Evolutionary conservation across 2,329 filamentous ascomycete genomes (phyloP).

Genomic region (Colletotrichum viniferum): DNA sequence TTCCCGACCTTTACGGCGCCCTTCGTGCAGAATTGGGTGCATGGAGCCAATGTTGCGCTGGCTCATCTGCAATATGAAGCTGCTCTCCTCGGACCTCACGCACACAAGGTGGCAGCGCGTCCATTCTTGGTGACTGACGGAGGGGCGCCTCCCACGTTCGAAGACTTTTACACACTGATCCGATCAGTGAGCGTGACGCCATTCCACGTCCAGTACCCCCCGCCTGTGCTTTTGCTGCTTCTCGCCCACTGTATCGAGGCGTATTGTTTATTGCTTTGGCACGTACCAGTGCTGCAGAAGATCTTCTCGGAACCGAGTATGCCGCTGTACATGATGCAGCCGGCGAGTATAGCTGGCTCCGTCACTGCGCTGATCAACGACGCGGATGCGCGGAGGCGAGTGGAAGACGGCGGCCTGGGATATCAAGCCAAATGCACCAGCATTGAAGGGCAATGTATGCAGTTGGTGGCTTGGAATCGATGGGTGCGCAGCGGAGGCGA

Average conservation of each 20-base stretch:
- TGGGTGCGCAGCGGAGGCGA: constrained; percentile 8
- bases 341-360: constrained; percentile 39
- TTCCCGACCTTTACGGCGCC: constrained; percentile 47
- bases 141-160: constrained; percentile 46
- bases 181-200: constrained; percentile 31
- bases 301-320: constrained; percentile 35
- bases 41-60: constrained; percentile 56
- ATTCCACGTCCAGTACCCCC: constrained; percentile 34
- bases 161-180: constrained; percentile 43
- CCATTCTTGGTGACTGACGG: constrained; percentile 56
- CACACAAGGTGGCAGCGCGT: constrained; percentile 43
- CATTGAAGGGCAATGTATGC: constrained; percentile 45
- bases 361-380: constrained; percentile 42
- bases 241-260: constrained; percentile 41
- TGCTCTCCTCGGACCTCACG: constrained; percentile 46
- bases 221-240: constrained; percentile 40
- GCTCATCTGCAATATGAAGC: constrained; percentile 59
- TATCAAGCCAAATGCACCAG: constrained; percentile 40
- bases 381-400: constrained; percentile 35
- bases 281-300: constrained; percentile 27
- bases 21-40: constrained; percentile 54
- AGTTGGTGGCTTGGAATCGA: constrained; percentile 45
- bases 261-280: constrained; percentile 34
- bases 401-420: constrained; percentile 46
- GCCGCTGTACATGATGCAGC: constrained; percentile 43